A percentile compares a stretch with the other conserved stretches of the same genome.
phyloP scores from a whole-genome alignment of 2,329 filamentous ascomycete species.

The Lasiodiplodia gonubiensis region DNA sequence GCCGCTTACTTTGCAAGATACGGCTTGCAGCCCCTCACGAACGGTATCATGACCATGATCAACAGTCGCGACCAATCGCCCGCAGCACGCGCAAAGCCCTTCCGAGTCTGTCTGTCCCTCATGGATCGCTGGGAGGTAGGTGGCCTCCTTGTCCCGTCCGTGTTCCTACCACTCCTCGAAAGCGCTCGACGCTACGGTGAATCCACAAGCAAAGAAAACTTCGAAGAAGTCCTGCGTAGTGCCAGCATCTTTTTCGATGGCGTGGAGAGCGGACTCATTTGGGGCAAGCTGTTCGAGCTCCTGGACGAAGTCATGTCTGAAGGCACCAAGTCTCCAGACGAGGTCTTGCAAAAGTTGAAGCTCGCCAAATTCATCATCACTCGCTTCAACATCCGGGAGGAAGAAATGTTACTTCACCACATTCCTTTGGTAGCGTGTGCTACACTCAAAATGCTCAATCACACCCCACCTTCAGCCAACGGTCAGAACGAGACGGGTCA shows the following conservation, averaged over 20 bases:
- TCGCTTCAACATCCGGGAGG: constrained; percentile 92
- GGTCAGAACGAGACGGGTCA: constrained; percentile 17
- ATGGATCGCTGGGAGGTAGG: constrained; percentile 99
- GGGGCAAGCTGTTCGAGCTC: constrained; percentile 77
- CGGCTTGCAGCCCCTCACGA: constrained; percentile 75
- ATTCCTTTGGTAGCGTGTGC: constrained; percentile 78
- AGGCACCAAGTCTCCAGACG: constrained; percentile 55
- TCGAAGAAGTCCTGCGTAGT: constrained; percentile 86
- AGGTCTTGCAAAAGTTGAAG: constrained; percentile 66
- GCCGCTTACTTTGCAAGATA: constrained; percentile 77
- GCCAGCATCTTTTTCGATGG: constrained; percentile 97
- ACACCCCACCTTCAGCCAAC: neutral
- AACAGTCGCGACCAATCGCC: constrained; percentile 49
- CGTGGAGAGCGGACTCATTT: constrained; percentile 92
- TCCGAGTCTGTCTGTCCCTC: constrained; percentile 88
- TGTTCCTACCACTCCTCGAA: constrained; percentile 85
- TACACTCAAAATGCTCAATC: constrained; percentile 57
- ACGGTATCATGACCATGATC: constrained; percentile 79
- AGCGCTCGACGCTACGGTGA: constrained; percentile 78
- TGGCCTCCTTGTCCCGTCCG: constrained; percentile 81
- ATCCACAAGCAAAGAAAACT: constrained; percentile 70
- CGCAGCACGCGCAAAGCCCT: constrained; percentile 78
- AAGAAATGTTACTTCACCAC: constrained; percentile 91
- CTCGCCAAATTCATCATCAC: constrained; percentile 81
- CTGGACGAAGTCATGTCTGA: constrained; percentile 58